Conservation (phyloP, 441 rosid genomes). For the Isatis lusitanica region DNA sequence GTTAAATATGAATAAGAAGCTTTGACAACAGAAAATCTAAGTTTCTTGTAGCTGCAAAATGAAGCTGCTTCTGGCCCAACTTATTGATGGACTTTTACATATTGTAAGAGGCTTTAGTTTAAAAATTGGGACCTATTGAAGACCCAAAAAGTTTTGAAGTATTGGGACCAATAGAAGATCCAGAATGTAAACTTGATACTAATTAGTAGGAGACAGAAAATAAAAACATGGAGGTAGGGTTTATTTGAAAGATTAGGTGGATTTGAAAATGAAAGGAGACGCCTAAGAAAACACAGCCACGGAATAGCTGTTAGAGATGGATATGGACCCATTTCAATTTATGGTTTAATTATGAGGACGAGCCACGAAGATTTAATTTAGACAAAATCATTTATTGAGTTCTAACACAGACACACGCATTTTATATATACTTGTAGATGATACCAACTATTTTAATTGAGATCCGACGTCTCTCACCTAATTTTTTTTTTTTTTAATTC, state of each 20-base stretch:
- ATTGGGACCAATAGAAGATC: not conserved
- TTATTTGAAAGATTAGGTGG: not conserved
- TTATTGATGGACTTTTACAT: not conserved
- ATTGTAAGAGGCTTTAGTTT: not conserved
- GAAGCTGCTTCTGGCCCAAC: constrained; percentile 5
- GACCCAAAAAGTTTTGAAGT: not conserved
- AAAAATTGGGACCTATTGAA: not conserved
- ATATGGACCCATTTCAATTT: constrained; percentile 37
- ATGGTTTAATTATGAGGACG: constrained; percentile 23
- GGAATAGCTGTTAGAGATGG: constrained; percentile 34
- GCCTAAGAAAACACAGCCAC: constrained; percentile 35
- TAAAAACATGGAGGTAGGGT: not conserved
- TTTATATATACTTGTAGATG: not conserved
- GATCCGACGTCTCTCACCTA: constrained; percentile 19
- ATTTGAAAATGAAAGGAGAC: constrained; percentile 33
- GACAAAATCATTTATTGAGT: constrained; percentile 35
- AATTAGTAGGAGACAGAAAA: not conserved
- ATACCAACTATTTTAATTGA: not conserved
- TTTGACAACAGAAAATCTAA: not conserved
- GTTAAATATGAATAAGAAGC: not conserved
- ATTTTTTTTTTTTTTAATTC: not conserved
- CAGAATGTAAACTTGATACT: not conserved
- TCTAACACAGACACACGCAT: not conserved
- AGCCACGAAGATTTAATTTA: constrained; percentile 13
- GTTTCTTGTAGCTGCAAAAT: not conserved